These are phyloP conservation scores for Gossypium thurberi DNA, from an alignment of 345 rosid species.

Conservation along the genomic window DNA sequence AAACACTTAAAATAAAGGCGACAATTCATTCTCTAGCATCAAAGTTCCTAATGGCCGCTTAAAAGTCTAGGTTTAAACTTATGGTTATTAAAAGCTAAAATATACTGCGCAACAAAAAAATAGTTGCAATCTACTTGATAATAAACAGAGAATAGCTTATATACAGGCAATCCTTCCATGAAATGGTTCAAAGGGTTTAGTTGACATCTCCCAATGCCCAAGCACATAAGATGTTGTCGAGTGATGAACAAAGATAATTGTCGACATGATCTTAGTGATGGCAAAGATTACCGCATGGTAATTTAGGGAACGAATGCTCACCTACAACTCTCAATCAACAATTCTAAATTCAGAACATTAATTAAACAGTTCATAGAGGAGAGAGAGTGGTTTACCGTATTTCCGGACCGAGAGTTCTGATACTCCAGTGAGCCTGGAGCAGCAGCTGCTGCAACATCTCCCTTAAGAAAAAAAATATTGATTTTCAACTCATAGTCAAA, in stretches of 20 bases:
- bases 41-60: background rate
- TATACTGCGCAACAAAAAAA: background rate
- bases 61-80: background rate
- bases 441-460: conserved; percentile 34
- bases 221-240: background rate
- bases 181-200: background rate
- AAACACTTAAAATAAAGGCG: background rate
- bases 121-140: background rate
- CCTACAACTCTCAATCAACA: background rate
- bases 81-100: background rate
- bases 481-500: background rate
- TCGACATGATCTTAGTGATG: background rate
- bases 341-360: conserved; percentile 4
- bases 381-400: conserved; percentile 32
- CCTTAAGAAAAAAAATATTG: conserved; percentile 18
- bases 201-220: background rate
- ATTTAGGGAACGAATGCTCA: background rate
- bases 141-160: background rate
- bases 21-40: background rate
- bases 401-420: conserved; percentile 40
- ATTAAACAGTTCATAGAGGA: background rate
- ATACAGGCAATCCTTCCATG: background rate
- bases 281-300: background rate
- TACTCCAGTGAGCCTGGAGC: conserved; percentile 28
- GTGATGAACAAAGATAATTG: background rate